These are phyloP conservation scores for Papilionanthe hybrid DNA, from an alignment of 116 monocot species.

Conservation along the genomic window DNA sequence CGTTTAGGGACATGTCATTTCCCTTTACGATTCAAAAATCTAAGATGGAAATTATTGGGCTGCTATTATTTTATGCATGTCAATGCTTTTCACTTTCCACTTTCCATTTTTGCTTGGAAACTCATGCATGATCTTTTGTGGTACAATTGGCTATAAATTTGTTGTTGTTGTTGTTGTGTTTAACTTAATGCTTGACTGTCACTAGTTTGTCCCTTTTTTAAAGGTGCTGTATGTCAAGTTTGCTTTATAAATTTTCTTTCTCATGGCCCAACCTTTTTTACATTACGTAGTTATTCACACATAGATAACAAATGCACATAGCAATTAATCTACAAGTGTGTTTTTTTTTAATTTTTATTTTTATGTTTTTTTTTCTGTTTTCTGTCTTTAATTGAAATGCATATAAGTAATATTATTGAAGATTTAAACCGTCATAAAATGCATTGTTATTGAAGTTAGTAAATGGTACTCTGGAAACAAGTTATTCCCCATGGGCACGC, in stretches of 20 bases:
- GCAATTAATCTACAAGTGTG: no score
- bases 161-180: not conserved
- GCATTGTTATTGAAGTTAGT: no score
- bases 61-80: not conserved
- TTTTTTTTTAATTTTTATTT: no score
- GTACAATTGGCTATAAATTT: not conserved
- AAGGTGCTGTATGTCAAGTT: not conserved
- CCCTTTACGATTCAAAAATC: no score
- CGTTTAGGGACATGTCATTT: no score
- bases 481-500: no score
- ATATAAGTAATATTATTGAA: no score
- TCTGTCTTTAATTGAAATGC: no score
- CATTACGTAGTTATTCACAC: not conserved
- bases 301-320: no score
- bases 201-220: not conserved
- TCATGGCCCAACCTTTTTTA: not conserved
- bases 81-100: not conserved
- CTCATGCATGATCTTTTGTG: not conserved
- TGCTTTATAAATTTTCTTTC: not conserved
- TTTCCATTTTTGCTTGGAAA: not conserved
- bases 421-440: no score
- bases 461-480: no score
- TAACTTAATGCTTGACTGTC: not conserved
- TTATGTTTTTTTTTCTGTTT: no score
- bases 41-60: not conserved